Conservation (phyloP, 257 asterid species). For the Coffea eugenioides region DNA sequence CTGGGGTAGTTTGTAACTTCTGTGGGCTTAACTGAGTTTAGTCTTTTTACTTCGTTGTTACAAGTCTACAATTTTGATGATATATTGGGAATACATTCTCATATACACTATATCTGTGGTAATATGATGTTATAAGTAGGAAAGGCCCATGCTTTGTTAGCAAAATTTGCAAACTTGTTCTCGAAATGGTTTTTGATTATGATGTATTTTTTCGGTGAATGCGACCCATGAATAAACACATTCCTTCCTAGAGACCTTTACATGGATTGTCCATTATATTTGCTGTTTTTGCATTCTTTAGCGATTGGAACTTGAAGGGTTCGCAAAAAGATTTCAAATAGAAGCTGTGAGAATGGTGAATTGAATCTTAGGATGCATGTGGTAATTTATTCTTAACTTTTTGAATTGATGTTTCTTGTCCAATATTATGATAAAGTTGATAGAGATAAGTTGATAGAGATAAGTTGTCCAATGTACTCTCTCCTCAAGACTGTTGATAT, state of each 20-base stretch:
- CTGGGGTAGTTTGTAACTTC: slow-evolving; percentile 3
- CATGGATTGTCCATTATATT: neutral
- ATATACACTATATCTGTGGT: slow-evolving; percentile 2
- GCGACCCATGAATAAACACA: slow-evolving; percentile 20
- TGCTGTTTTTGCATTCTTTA: neutral
- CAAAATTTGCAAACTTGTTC: slow-evolving; percentile 15
- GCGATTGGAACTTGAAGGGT: neutral
- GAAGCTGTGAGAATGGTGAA: neutral
- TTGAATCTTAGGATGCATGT: neutral
- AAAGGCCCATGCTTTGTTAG: slow-evolving; percentile 24
- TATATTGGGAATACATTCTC: slow-evolving; percentile 1
- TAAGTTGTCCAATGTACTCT: neutral
- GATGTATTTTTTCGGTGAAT: neutral
- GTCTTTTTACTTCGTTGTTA: slow-evolving; percentile 10
- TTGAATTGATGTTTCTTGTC: neutral
- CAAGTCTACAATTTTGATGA: slow-evolving; percentile 39
- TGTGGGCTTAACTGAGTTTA: slow-evolving; percentile 15
- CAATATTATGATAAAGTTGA: neutral
- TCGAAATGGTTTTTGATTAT: neutral
- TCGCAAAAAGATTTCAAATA: neutral
- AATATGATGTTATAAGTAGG: slow-evolving; percentile 14
- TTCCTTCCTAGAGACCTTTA: neutral
- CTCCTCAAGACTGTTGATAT: no score
- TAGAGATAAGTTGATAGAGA: neutral
- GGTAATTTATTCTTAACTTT: neutral